Base-by-base conservation (phyloP, 1,284 basidiomycete species). In the Paramarasmius palmivorus region DNA sequence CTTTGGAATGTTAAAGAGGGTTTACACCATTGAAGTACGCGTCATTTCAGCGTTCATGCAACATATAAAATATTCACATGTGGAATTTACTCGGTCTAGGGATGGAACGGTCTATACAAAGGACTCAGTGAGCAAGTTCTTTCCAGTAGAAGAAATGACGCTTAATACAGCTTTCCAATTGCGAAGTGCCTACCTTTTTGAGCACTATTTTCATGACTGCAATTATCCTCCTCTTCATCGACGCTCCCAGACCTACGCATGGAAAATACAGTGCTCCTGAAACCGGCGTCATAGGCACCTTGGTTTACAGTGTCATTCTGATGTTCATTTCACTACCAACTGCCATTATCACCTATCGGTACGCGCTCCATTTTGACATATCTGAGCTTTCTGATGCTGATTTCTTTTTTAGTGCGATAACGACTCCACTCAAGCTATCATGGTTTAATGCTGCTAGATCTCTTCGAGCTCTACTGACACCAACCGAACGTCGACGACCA, bases 321-420 rank as follows among this genome's bases (percentile, higher is more conserved):
- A 86, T 92, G 70, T 57, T 93, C n/a, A 74, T 93, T 35, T 81
- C 84, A 23, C 80, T 95, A n/a, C 93, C 93, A 9, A 84, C 85
- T 54, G 83, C 84, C 1, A 83, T 94, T 49, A 73, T 95, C 50
- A 88, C 91, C 22, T 90, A 92, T 68, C 80, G 91, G 90, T 90
- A 65, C 53, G 79, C 59, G 15, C 52, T 26, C 35, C 29, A 32
- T 38, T 38, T 15, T 26, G 29, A 34, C 25, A 19, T n/a, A 22
- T 17, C 19, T n/a, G 12, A 29, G 36, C 29, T 36, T 38, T 25
- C 26, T 38, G 6, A 51, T 36, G 36, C 41, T 42, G 19, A 52
- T 54, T 46, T 54, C 20, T 48, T 36, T 26, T 46, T 10, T 61
- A 93, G 92, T 47, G 79, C 92, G 2, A 90, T 95, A 62, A 93